Base-by-base conservation (phyloP, 2,329 filamentous ascomycete genomes). In the Colletotrichum scovillei region DNA sequence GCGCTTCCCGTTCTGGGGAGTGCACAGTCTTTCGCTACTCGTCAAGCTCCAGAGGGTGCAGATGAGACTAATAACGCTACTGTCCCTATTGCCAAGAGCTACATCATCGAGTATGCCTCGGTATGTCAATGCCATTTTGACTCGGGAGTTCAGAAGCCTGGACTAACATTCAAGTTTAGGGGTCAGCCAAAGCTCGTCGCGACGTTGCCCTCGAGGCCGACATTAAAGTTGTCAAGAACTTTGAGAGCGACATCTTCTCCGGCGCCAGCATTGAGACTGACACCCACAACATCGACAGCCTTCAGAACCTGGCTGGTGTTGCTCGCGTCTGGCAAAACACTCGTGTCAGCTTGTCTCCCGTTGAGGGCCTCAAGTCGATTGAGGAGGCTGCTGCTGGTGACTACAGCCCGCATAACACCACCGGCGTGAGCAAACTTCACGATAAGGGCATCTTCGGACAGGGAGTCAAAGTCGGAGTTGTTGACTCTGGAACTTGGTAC, bases 401-500 rank as follows among this genome's bases (percentile, higher is more conserved):
- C 63, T 83, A 82, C 67, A 81, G 80, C 1, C 74, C 79, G 22
- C 82, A 84, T 55, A 79, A 79, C 24, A 81, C 80, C 76, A 85
- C 83, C 1, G 82, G 83, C 0, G 83, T 85, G 4, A 80, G 83
- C 52, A 80, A 78, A 69, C 78, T 85, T 5, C 83, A 85, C 46
- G 76, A 78, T 6, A 75, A 76, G 24, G 83, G 83, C 5, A 81
- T 84, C 35, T 78, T 79, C 12, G 83, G 83, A 0, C 80, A 81
- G 57, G 82, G 82, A 2, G 81, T 78, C 5, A 84, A 80, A 53
- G 76, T 85, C 35, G 83, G 82, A 4, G 78, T 85, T 32, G 79
- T 85, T 46, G 83, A 85, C 65, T 83, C 82, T 1, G 83, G 83
- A 0, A 78, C 84, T 19, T 82, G 83, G 67, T 85, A 85, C 56